Evolutionary conservation across 2,329 filamentous ascomycete genomes (phyloP), one percentile per base, ranked within the genome.

Genomic region (Aspergillus sp.): DNA sequence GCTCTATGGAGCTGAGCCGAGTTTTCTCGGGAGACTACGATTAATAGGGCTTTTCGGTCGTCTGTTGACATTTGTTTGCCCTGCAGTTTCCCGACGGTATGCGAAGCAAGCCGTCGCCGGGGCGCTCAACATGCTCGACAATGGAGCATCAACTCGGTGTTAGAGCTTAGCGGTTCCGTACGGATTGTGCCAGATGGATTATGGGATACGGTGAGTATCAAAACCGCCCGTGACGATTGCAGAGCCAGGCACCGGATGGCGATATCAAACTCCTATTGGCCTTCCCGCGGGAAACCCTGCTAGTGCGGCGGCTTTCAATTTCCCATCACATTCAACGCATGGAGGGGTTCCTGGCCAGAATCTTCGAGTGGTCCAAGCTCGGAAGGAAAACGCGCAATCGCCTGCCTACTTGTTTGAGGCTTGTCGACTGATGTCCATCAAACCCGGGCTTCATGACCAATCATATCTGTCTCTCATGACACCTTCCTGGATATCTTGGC

Each of bases 201-300:
- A 3, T 12, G 17, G 43, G 11, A 24, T 30, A 48, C 30, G 45
- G n/a, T 48, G 45, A 34, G 30, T 45, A 18, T 45, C 22, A 24
- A 45, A 30, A 30, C 26, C 26, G 24, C 15, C 43, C 43, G 30
- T 24, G 30, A 15, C 38, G 43, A 18, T 18, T 17, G 50, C 41
- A 53, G 51, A 48, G 48, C 13, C 51, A 48, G 43, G 51, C 34
- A 48, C 51, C 36, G 32, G 18, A 54, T 49, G 54, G 43, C 52
- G 49, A 48, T 44, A 43, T 48, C 24, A 9, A 30, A 48, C 47
- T 36, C 24, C 38, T 22, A 60, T 57, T 57, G 50, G 57, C 26
- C 45, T 56, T 49, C 54, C 55, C 48, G 55, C 57, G 54, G 60
- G 36, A 60, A 62, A 60, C 54, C 58, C 55, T 52, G 44, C 50